These are phyloP conservation scores for Pleurozium schreberi DNA, from an alignment of 225 moss, liverwort and hornwort genomes.

Conservation along the genomic window DNA sequence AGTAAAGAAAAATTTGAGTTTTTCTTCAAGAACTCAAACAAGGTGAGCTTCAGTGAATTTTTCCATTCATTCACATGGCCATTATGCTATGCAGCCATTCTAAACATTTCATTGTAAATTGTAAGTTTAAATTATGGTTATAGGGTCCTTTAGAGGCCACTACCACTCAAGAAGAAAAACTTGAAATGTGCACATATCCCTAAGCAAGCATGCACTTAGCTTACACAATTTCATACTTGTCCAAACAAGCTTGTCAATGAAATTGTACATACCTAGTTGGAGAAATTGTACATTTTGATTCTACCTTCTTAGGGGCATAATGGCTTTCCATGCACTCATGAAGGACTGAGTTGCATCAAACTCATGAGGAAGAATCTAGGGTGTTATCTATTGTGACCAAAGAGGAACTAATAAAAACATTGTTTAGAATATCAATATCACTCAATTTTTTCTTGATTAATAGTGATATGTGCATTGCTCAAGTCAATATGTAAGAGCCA, in stretches of 20 bases:
- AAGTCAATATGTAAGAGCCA: neutral
- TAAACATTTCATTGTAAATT: neutral
- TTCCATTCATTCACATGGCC: too few species aligned
- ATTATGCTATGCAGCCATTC: neutral
- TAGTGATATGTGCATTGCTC: neutral
- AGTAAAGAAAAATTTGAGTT: too few species aligned
- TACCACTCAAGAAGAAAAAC: neutral
- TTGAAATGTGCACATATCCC: neutral
- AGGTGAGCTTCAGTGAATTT: too few species aligned
- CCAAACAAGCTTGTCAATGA: neutral
- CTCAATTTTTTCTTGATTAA: neutral
- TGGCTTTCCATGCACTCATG: neutral
- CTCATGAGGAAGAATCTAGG: rapidly evolving
- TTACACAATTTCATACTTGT: too few species aligned
- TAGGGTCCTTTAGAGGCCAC: neutral
- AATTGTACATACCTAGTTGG: neutral
- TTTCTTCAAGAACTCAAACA: too few species aligned
- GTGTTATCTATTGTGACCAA: neutral
- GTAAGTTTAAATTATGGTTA: neutral
- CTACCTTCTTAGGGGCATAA: neutral
- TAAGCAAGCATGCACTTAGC: neutral
- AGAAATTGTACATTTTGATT: neutral
- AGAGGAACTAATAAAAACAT: neutral
- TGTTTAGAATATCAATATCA: neutral
- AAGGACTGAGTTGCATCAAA: neutral